Percentiles rank a stretch among this genome's conserved stretches.
These are phyloP conservation scores for Globisporangium uncinulatum DNA, from an alignment of 352 stramenopile species.

Conservation along the genomic window DNA sequence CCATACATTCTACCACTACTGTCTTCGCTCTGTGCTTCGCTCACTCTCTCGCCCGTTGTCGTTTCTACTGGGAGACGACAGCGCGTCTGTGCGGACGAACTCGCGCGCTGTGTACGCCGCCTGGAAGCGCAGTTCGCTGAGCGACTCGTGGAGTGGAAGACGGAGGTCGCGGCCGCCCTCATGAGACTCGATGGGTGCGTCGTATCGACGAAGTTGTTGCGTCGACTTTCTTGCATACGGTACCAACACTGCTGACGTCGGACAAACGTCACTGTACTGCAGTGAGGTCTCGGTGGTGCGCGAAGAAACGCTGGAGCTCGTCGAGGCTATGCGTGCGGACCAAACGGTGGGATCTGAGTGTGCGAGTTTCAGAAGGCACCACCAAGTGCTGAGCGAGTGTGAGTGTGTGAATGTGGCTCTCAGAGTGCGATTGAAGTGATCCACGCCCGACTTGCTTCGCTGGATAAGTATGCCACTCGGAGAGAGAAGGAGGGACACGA, in stretches of 20 bases:
- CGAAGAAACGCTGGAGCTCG: conserved; percentile 6
- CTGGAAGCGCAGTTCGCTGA: conserved; percentile 8
- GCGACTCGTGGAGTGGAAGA: conserved; percentile 4
- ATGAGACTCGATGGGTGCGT: background rate
- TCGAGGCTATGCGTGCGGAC: background rate
- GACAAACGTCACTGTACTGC: background rate
- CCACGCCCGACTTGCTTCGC: background rate
- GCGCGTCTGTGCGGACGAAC: conserved; percentile 13
- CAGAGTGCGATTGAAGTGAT: background rate
- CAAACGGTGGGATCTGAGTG: background rate
- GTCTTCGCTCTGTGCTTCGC: too few species aligned
- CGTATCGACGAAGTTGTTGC: too few species aligned
- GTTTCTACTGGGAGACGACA: background rate
- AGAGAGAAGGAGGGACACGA: background rate
- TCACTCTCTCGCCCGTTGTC: too few species aligned
- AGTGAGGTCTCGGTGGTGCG: conserved; percentile 9
- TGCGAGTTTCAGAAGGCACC: background rate
- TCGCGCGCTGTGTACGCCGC: conserved; percentile 11
- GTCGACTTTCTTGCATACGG: too few species aligned
- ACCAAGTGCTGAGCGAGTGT: background rate
- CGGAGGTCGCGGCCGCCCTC: background rate
- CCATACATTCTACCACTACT: too few species aligned
- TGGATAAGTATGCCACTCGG: background rate
- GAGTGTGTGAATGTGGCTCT: background rate
- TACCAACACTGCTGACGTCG: background rate